These are phyloP conservation scores for Neurospora crassa DNA, from an alignment of 2,329 filamentous ascomycete species.

Conservation along the genomic window DNA sequence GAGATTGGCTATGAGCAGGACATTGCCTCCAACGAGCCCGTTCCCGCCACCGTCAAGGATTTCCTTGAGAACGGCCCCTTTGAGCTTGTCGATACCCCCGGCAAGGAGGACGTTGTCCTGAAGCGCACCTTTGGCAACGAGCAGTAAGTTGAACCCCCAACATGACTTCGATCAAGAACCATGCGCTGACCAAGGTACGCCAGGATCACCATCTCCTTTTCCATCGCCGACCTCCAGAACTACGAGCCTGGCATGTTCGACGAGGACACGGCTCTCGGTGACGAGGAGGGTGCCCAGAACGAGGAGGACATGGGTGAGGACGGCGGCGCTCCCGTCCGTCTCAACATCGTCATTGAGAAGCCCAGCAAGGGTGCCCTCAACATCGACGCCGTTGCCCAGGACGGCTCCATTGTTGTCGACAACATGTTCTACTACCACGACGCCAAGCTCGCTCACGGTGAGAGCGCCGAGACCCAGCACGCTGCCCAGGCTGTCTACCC, in stretches of 20 bases:
- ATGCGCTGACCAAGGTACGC: not conserved
- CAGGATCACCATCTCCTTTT: constrained; percentile 64
- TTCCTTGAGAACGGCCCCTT: constrained; percentile 82
- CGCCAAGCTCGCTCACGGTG: constrained; percentile 64
- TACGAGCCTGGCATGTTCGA: constrained; percentile 50
- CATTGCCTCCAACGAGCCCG: constrained; percentile 61
- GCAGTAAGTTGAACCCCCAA: constrained; percentile 48
- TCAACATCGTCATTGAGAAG: constrained; percentile 86
- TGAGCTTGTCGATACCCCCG: constrained; percentile 70
- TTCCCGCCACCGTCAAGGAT: constrained; percentile 72
- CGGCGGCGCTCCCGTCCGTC: constrained; percentile 54
- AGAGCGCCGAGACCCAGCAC: constrained; percentile 68
- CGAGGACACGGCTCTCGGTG: constrained; percentile 44
- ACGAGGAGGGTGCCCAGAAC: constrained; percentile 42
- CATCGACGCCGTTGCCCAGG: constrained; percentile 78
- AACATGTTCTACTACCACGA: constrained; percentile 84
- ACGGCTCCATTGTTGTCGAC: constrained; percentile 79
- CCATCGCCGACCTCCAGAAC: constrained; percentile 70
- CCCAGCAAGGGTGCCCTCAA: constrained; percentile 73
- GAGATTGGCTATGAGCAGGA: constrained; percentile 80
- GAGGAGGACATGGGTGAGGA: constrained; percentile 39
- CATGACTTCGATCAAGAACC: too few relatives aligned
- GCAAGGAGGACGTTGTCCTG: constrained; percentile 80
- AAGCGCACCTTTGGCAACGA: constrained; percentile 79
- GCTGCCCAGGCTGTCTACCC: constrained; percentile 71